Evolutionary conservation across 1,139 yeast species (phyloP), one percentile per base, ranked within the genome.

Genomic region (Saccharomycopsis hybrid): DNA sequence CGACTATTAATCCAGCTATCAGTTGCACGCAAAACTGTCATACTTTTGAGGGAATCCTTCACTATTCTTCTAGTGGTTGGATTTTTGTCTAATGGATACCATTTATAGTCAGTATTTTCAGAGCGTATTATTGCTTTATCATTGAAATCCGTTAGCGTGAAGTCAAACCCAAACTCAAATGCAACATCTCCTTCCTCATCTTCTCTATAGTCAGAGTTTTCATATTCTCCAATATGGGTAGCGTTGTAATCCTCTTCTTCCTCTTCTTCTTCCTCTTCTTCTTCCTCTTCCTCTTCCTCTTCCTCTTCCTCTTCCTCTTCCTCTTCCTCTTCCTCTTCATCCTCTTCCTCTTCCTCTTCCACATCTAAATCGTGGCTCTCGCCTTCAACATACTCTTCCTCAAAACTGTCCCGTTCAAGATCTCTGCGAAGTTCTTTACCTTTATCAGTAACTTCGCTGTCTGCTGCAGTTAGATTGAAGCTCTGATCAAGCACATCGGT

Each of bases 1-100:
- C 44, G 33, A n/a, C 25, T 33, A 30, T 53, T 53, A 8, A 49
- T 39, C 55, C 55, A 53, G 4, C 50, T 33, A 33, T 53, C 55
- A 24, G 35, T 9, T 28, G 40, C 27, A 30, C 46, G 43, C 31
- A 53, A 30, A 9, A 51, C 49, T 5, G 49, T n/a, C 54, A 53
- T 51, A 27, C 50, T 45, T 37, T 51, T 53, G 25, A 53, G 28
- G 27, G 51, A 38, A 31, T 53, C 55, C 41, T 53, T 53, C 9
- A 53, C 53, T 1, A 53, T 41, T 41, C 54, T 42, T 31, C 47
- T 43, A 13, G 31, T 24, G 5, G 54, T 47, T 31, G 55, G 55
- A 2, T 24, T 28, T 4, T 51, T 46, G 31, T 48, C 54, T 5
- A 8, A n/a, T 5, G 52, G 52, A 30, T 41, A 9, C 52, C 52